Evolutionary conservation across 345 rosid genomes (phyloP).

Genomic region (Brassica juncea): DNA sequence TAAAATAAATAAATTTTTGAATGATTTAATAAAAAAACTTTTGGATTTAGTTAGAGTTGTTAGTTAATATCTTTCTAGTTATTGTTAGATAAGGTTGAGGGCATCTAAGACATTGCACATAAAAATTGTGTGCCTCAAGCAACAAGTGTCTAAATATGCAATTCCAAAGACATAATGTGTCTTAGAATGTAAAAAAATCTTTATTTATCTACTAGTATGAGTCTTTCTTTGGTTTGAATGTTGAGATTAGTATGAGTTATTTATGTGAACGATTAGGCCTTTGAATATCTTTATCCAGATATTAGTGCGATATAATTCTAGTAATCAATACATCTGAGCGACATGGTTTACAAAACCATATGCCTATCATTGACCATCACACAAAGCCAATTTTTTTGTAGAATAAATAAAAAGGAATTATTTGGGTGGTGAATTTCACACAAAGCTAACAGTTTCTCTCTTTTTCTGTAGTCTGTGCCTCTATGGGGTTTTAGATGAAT

Average conservation of each 20-base stretch:
- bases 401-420: not conserved
- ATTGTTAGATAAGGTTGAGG: no score
- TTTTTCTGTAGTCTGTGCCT: not conserved
- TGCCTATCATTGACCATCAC: not conserved
- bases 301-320: not conserved
- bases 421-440: conserved; percentile 15
- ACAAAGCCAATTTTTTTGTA: not conserved
- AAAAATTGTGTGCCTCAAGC: no score
- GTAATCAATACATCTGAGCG: not conserved
- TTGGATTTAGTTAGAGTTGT: no score
- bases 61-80: no score
- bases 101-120: no score
- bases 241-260: not conserved
- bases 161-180: no score
- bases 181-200: no score
- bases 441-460: not conserved
- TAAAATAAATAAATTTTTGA: no score
- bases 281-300: not conserved
- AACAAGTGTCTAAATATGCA: no score
- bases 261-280: not conserved
- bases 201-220: not conserved
- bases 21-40: no score
- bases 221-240: not conserved
- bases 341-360: not conserved
- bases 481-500: not conserved